Percentiles rank a stretch among this genome's conserved stretches.
These are phyloP conservation scores for grape (Vitis vinifera) DNA, from an alignment of 164 flowering plant species.

Conservation along the genomic window ASM3070453v1 NC_081815.1:8525501-8526000, in stretches of 20 bases:
- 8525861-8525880: conserved; percentile 31
- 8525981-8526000: conserved; percentile 24
- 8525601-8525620: conserved; percentile 34
- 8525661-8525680: conserved; percentile 30
- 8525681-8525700: conserved; percentile 32
- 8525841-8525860: conserved; percentile 28
- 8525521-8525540: conserved; percentile 32
- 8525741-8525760: conserved; percentile 25
- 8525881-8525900: conserved; percentile 29
- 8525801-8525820: conserved; percentile 28
- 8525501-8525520: conserved; percentile 29
- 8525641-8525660: conserved; percentile 26
- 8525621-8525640: conserved; percentile 30
- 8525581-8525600: conserved; percentile 28
- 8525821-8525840: conserved; percentile 26
- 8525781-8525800: conserved; percentile 27
- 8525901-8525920: conserved; percentile 30
- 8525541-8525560: conserved; percentile 36
- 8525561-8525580: conserved; percentile 24
- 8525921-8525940: conserved; percentile 28
- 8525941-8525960: conserved; percentile 31
- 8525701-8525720: conserved; percentile 27
- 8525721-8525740: conserved; percentile 30
- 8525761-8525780: conserved; percentile 29
- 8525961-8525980: conserved; percentile 29